Conservation (phyloP, 257 asterid species). For the Fraxinus excelsior region DNA sequence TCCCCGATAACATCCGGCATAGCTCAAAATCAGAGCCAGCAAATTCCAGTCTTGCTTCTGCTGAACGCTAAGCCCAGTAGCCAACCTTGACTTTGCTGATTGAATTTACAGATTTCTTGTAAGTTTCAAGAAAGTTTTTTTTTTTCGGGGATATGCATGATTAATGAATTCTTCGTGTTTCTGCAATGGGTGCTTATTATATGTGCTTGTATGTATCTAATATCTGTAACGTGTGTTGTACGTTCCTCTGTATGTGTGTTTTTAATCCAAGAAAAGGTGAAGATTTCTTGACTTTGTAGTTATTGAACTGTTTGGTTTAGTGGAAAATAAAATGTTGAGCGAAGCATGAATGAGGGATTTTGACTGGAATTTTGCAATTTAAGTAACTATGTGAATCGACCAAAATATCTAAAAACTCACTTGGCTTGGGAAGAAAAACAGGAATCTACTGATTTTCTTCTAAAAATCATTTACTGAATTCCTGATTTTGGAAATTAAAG, state of each 20-base stretch:
- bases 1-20: slow-evolving; percentile 1
- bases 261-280: not conserved
- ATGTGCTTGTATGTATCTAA: not conserved
- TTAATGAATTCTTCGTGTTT: not conserved
- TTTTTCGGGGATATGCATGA: not conserved
- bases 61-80: not conserved
- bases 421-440: not conserved
- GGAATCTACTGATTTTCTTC: not conserved
- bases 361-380: not conserved
- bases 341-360: not conserved
- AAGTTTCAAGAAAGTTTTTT: not conserved
- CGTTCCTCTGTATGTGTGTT: not conserved
- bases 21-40: slow-evolving; percentile 11
- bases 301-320: not conserved
- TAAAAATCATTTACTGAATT: slow-evolving; percentile 6
- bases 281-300: not conserved
- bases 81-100: not conserved
- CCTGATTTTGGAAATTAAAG: slow-evolving; percentile 12
- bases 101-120: slow-evolving; percentile 9
- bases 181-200: not conserved
- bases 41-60: not conserved
- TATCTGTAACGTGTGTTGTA: not conserved
- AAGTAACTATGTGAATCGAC: not conserved
- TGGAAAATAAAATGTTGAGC: not conserved
- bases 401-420: not conserved